phyloP scores from a whole-genome alignment of 108 stramenopile species.

The Stephanodiscus minutulus region DNA sequence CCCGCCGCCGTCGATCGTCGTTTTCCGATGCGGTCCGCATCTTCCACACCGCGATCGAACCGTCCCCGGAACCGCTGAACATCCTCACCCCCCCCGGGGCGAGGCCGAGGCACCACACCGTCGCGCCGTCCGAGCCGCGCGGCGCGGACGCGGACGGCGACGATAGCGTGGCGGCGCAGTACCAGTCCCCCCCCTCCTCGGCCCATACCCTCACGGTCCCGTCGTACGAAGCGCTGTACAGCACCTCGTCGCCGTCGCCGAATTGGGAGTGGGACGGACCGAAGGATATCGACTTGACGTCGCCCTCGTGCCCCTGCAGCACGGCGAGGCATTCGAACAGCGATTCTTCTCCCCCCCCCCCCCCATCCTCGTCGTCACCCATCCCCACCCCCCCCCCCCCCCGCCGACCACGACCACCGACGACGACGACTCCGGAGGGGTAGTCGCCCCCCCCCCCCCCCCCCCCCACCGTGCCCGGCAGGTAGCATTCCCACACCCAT shows the following conservation, averaged over 20 bases:
- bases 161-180: constrained; percentile 78
- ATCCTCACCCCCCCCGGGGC: constrained; percentile 77
- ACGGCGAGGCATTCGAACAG: constrained; percentile 96
- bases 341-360: constrained; percentile 60
- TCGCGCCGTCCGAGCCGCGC: no score
- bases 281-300: constrained; percentile 93
- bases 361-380: no score
- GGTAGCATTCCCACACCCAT: constrained; percentile 96
- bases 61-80: constrained; percentile 79
- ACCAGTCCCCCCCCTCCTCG: constrained; percentile 97
- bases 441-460: constrained; percentile 15
- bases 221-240: constrained; percentile 90
- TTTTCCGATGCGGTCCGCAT: no score
- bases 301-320: constrained; percentile 93
- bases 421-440: no score
- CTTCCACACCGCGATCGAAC: constrained; percentile 76
- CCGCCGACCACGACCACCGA: no score
- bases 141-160: no score
- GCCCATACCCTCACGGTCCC: constrained; percentile 94
- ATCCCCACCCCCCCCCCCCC: background rate
- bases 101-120: constrained; percentile 91
- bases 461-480: constrained; percentile 76
- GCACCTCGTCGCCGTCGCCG: constrained; percentile 85
- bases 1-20: constrained; percentile 7
- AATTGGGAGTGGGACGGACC: constrained; percentile 76